Conservation (phyloP, 1,284 basidiomycete genomes). For the Leccinum subatratum region DNA sequence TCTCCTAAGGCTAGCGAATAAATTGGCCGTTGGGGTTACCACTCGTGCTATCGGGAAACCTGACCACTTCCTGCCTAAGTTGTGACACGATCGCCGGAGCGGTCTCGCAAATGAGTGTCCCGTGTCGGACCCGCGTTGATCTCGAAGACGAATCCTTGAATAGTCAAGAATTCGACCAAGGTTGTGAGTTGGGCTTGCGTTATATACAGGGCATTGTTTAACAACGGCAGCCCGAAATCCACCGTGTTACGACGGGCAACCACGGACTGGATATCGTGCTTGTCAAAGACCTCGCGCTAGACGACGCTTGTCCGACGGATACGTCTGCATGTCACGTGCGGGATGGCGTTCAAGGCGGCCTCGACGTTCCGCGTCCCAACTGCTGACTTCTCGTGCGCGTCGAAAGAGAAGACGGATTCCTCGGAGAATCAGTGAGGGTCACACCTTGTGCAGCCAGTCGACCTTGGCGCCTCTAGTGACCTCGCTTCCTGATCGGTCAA, state of each 20-base stretch:
- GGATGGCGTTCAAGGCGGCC: conserved; percentile 76
- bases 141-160: too few relatives aligned
- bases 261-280: conserved; percentile 93
- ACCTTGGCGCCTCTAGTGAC: conserved; percentile 61
- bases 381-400: conserved; percentile 76
- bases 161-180: too few relatives aligned
- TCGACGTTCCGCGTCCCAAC: conserved; percentile 75
- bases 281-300: conserved; percentile 86
- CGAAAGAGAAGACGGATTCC: conserved; percentile 60
- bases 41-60: too few relatives aligned
- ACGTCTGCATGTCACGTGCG: conserved; percentile 76
- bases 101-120: too few relatives aligned
- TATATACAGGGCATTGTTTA: conserved; percentile 70
- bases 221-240: conserved; percentile 83
- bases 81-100: too few relatives aligned
- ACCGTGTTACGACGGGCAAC: conserved; percentile 89
- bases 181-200: too few relatives aligned
- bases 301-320: conserved; percentile 68
- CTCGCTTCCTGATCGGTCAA: conserved; percentile 61
- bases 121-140: too few relatives aligned
- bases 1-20: too few relatives aligned
- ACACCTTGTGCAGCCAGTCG: conserved; percentile 68
- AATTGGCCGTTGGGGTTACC: too few relatives aligned
- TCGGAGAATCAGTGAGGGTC: conserved; percentile 73
- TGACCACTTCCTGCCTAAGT: too few relatives aligned